phyloP scores from a whole-genome alignment of 768 basidiomycete genomes.

The Lactarius pseudohatsudake region DNA sequence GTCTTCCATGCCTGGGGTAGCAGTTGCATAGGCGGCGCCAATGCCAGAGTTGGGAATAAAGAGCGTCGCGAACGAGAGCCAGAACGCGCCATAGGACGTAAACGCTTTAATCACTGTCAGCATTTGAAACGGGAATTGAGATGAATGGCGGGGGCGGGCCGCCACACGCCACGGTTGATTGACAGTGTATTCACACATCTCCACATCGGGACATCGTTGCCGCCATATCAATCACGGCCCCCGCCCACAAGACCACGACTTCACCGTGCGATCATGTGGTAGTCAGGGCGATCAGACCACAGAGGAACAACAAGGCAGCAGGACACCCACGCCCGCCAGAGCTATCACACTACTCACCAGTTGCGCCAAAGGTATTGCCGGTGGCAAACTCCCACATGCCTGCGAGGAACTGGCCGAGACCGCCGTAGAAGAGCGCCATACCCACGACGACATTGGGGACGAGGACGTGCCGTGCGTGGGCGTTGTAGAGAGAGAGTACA shows the following conservation, averaged over 20 bases:
- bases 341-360: conserved; percentile 48
- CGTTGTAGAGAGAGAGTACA: conserved; percentile 75
- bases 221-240: background rate
- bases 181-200: background rate
- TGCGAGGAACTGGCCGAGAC: conserved; percentile 80
- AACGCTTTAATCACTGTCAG: conserved; percentile 50
- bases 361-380: conserved; percentile 70
- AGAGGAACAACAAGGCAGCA: too few species aligned
- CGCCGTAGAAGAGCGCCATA: conserved; percentile 84
- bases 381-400: conserved; percentile 73
- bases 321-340: background rate
- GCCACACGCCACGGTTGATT: background rate
- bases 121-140: background rate
- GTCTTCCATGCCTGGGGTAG: conserved; percentile 38
- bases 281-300: background rate
- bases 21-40: conserved; percentile 45
- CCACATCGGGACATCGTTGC: background rate
- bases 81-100: conserved; percentile 83
- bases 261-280: background rate
- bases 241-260: background rate
- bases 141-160: background rate
- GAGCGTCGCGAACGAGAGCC: conserved; percentile 79
- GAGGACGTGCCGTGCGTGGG: conserved; percentile 50
- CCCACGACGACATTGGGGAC: conserved; percentile 74
- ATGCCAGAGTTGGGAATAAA: conserved; percentile 71